Evolutionary conservation across 805 yeast genomes (phyloP).

Genomic region (Tetrapisispora namnaoensis): DNA sequence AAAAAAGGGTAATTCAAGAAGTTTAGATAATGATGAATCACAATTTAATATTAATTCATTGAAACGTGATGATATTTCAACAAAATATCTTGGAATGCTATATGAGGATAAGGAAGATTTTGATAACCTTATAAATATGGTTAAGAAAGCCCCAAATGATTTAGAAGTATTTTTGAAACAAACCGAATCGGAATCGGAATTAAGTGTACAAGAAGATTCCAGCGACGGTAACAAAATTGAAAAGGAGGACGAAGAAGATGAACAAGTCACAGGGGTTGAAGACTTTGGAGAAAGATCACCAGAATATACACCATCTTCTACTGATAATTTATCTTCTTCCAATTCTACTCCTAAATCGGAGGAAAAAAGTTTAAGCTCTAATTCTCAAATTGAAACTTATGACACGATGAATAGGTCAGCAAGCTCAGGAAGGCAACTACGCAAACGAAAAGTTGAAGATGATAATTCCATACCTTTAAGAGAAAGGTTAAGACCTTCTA

Average conservation of each 20-base stretch:
- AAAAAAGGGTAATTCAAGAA: background rate
- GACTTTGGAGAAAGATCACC: constrained; percentile 1
- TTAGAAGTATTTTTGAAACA: constrained; percentile 16
- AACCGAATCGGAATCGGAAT: constrained; percentile 7
- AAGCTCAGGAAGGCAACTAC: constrained; percentile 1
- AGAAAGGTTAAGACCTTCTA: constrained; percentile 17
- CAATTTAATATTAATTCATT: background rate
- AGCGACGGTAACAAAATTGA: constrained; percentile 4
- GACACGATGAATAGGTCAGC: background rate
- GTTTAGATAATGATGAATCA: background rate
- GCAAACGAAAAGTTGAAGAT: constrained; percentile 8
- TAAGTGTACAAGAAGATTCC: constrained; percentile 4
- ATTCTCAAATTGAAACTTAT: background rate
- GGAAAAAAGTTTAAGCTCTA: background rate
- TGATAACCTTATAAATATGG: constrained; percentile 21
- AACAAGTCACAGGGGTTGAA: constrained; percentile 2
- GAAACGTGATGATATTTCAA: background rate
- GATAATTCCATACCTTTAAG: background rate
- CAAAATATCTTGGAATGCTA: constrained; percentile 19
- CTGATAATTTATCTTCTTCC: background rate
- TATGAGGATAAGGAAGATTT: constrained; percentile 21
- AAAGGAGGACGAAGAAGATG: constrained; percentile 4
- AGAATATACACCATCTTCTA: background rate
- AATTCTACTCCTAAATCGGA: background rate
- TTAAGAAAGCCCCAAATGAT: constrained; percentile 23